phyloP scores from a whole-genome alignment of 495 filamentous ascomycete genomes.

The Lichenothelia convexa region DNA sequence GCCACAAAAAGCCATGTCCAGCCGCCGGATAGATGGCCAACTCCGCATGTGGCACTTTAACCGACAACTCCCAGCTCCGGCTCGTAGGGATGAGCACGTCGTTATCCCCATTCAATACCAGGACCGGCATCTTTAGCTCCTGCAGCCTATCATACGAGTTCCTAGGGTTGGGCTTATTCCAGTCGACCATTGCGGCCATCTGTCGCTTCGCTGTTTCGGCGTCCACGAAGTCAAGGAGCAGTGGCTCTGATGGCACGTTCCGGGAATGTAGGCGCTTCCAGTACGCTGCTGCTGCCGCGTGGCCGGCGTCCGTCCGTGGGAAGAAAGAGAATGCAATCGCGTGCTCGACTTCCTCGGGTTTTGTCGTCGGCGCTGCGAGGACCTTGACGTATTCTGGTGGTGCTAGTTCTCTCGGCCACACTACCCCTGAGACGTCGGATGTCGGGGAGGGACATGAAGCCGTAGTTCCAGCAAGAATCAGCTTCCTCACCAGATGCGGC shows the following conservation, averaged over 20 bases:
- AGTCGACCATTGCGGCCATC: slow-evolving; percentile 10
- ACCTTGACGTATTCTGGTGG: not conserved
- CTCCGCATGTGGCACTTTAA: slow-evolving; percentile 16
- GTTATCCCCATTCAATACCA: slow-evolving; percentile 20
- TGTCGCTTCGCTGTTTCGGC: slow-evolving; percentile 13
- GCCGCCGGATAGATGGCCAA: slow-evolving; percentile 18
- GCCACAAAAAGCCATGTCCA: slow-evolving; percentile 18
- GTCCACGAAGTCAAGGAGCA: slow-evolving; percentile 8
- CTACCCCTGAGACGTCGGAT: not conserved
- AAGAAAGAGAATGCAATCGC: slow-evolving; percentile 10
- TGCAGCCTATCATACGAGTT: slow-evolving; percentile 15
- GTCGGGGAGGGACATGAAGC: not conserved
- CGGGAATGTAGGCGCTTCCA: slow-evolving; percentile 11
- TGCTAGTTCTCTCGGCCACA: not conserved
- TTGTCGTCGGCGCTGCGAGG: slow-evolving; percentile 1
- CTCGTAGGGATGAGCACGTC: slow-evolving; percentile 16
- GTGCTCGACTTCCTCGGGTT: slow-evolving; percentile 6
- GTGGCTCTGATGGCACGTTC: not conserved
- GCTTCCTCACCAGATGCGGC: slow-evolving; percentile 7
- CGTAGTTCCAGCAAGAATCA: slow-evolving; percentile 8
- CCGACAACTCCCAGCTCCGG: slow-evolving; percentile 17
- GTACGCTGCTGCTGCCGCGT: slow-evolving; percentile 8
- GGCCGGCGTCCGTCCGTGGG: slow-evolving; percentile 7
- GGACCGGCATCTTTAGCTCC: slow-evolving; percentile 18
- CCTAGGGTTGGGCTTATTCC: slow-evolving; percentile 8